Conservation (phyloP, 441 rosid species). For the Pelargonium citronellum region DNA sequence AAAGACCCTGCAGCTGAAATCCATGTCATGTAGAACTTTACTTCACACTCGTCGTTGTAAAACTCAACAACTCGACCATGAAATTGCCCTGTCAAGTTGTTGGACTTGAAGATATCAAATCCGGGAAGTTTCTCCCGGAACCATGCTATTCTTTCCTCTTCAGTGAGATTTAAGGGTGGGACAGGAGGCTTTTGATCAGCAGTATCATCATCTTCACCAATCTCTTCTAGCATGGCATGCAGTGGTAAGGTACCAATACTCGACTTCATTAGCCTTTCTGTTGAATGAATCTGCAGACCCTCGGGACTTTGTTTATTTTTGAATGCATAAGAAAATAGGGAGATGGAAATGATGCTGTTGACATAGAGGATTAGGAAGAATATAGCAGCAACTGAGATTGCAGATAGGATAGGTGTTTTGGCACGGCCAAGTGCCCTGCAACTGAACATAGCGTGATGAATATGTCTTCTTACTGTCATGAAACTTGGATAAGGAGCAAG, state of each 20-base stretch:
- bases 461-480: not conserved
- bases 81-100: slow-evolving; percentile 38
- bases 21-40: slow-evolving; percentile 64
- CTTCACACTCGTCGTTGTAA: slow-evolving; percentile 38
- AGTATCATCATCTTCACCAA: slow-evolving; percentile 5
- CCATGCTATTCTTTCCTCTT: slow-evolving; percentile 45
- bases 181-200: slow-evolving; percentile 24
- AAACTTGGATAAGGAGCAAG: not conserved
- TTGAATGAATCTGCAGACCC: slow-evolving; percentile 16
- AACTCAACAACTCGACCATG: slow-evolving; percentile 44
- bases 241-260: slow-evolving; percentile 22
- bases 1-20: slow-evolving; percentile 40
- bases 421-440: slow-evolving; percentile 21
- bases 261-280: slow-evolving; percentile 19
- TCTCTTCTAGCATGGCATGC: slow-evolving; percentile 25
- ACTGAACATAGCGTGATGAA: slow-evolving; percentile 14
- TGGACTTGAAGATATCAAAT: slow-evolving; percentile 46
- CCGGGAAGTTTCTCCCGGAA: slow-evolving; percentile 35
- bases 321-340: slow-evolving; percentile 22
- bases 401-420: slow-evolving; percentile 26
- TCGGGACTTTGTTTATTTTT: slow-evolving; percentile 16
- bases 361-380: slow-evolving; percentile 33
- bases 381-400: slow-evolving; percentile 28
- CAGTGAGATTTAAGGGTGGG: slow-evolving; percentile 42
- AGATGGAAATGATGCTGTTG: slow-evolving; percentile 28